phyloP scores from a whole-genome alignment of 495 filamentous ascomycete genomes.

The Penicillium ucsense region DNA sequence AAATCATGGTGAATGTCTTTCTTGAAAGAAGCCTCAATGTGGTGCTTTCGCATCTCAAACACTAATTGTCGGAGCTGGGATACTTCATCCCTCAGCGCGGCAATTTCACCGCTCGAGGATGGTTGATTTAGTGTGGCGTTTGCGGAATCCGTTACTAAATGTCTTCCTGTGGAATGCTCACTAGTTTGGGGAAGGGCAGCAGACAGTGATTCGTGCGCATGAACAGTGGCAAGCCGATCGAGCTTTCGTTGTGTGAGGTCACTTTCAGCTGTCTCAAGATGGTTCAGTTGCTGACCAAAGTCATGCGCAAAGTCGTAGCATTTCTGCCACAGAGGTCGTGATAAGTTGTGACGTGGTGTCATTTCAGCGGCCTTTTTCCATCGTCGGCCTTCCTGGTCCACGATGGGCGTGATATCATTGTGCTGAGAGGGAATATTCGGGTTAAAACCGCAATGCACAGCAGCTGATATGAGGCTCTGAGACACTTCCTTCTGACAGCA shows the following conservation, averaged over 20 bases:
- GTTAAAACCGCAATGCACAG: conserved; percentile 30
- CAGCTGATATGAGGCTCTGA: conserved; percentile 25
- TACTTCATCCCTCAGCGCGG: conserved; percentile 22
- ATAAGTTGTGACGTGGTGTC: conserved; percentile 5
- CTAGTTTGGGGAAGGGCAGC: conserved; percentile 7
- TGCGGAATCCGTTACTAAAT: neutral
- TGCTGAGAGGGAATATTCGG: conserved; percentile 17
- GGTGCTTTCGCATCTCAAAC: conserved; percentile 19
- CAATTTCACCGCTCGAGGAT: conserved; percentile 17
- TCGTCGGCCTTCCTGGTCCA: conserved; percentile 15
- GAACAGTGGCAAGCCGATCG: conserved; percentile 15
- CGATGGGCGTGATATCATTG: conserved; percentile 15
- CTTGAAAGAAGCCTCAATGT: conserved; percentile 10
- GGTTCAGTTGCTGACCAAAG: conserved; percentile 17
- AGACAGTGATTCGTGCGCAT: conserved; percentile 21
- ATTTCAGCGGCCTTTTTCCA: conserved; percentile 20
- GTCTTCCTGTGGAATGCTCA: neutral
- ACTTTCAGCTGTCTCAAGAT: conserved; percentile 10
- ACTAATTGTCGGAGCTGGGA: conserved; percentile 26
- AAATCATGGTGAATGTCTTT: conserved; percentile 2
- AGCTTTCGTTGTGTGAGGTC: conserved; percentile 6
- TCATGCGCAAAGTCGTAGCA: conserved; percentile 25
- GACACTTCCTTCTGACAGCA: conserved; percentile 24
- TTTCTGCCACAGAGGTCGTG: conserved; percentile 25
- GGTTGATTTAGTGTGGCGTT: neutral